Evolutionary conservation across 129 eudicot species (phyloP), one percentile per base, ranked within the genome.

Genomic region (Artemisia annua): DNA sequence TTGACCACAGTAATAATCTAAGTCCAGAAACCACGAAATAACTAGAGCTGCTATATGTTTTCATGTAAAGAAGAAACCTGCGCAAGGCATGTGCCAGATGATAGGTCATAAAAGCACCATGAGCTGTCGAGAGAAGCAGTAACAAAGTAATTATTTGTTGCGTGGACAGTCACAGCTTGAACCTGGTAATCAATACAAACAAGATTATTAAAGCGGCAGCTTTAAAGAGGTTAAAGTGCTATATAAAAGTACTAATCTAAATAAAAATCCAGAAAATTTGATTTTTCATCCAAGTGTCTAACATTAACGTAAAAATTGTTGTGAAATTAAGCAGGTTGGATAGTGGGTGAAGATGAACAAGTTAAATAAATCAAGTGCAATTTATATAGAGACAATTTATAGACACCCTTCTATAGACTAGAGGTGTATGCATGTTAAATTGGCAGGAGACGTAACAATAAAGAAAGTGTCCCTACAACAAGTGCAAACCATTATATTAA

Each of bases 21-120:
- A 19, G 81, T 49, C 20, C 22, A 64, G n/a, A 16, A 63, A 39
- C 12, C 1, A 12, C 35, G 30, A 39, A 66, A 14, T 69, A 65
- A 48, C 54, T 64, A 10, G 2, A 9, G 17, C 10, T 39, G 11
- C 11, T 43, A 44, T 63, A 8, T 32, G 15, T 59, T 78, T 43
- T 20, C n/a, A 18, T 39, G 71, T 63, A 63, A n/a, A 68, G 4
- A 71, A 48, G 48, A 62, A 70, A 94, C 98, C 98, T 94, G 98
- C 7, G 97, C 77, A 74, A 94, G 97, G 74, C 98, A 94, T 79
- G 82, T 77, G 58, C 97, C 98, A 22, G 93, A 84, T 66, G 89
- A 78, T 17, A 94, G 87, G 3, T 90, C 98, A 60, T 94, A 94
- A 66, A 94, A 94, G 89, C 98, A 90, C 98, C 98, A 94, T 11